These are phyloP conservation scores for Ogataea zsoltii DNA, from an alignment of 805 yeast species.

Conservation along the genomic window DNA sequence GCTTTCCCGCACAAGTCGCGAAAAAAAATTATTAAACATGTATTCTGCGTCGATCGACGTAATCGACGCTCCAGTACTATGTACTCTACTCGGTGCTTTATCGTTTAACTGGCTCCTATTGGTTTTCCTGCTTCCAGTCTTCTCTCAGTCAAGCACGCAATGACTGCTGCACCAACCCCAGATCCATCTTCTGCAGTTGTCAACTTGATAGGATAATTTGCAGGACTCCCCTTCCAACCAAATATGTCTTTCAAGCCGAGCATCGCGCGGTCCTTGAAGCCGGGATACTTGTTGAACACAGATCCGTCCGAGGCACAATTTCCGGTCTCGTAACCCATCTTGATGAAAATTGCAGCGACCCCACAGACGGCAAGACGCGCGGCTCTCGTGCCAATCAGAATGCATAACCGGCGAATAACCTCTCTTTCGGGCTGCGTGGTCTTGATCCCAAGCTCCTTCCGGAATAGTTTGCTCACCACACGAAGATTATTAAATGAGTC, in stretches of 20 bases:
- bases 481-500: conserved; percentile 84
- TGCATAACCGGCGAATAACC: conserved; percentile 79
- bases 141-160: conserved; percentile 89
- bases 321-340: conserved; percentile 73
- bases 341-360: conserved; percentile 88
- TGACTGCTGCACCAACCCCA: conserved; percentile 97
- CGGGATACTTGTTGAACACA: conserved; percentile 91
- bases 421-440: conserved; percentile 80
- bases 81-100: too few relatives aligned
- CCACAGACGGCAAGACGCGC: conserved; percentile 94
- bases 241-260: conserved; percentile 85
- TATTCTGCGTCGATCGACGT: not conserved
- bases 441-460: conserved; percentile 53
- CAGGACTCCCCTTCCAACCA: conserved; percentile 56
- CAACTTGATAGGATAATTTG: conserved; percentile 28
- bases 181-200: conserved; percentile 79
- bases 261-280: conserved; percentile 86
- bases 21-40: not conserved
- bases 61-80: too few relatives aligned
- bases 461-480: conserved; percentile 70
- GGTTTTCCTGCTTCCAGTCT: conserved; percentile 69
- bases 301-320: conserved; percentile 98
- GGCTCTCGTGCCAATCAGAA: conserved; percentile 87
- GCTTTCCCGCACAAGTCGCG: conserved; percentile 4
- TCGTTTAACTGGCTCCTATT: conserved; percentile 18